Base-by-base conservation (phyloP, 2,329 filamentous ascomycete species). In the Zasmidium cellare region DNA sequence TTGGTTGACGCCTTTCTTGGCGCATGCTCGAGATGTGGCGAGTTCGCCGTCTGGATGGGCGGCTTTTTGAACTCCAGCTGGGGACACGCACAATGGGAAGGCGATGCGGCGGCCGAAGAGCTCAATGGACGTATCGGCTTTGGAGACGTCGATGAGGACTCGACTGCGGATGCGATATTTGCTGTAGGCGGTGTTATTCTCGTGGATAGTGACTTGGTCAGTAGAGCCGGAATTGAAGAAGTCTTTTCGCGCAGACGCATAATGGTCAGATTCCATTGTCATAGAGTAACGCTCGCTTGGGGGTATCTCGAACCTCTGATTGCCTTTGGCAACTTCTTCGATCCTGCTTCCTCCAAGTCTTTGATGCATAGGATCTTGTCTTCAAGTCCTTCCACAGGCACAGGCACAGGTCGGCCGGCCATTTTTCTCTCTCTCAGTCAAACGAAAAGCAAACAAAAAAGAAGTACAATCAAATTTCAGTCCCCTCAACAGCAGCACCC, bases 191-290 rank as follows among this genome's bases (percentile, higher is more conserved):
- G 74, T 74, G 52, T 79, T 74, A 57, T 85, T 85, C 53, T 84
- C 82, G 20, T 70, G 68, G n/a, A 84, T 68, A 14, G 81, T 83
- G 53, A 80, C 71, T 22, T 82, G 72, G 60, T 83, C 81, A 72
- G 83, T 84, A 3, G 82, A 80, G 5, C 82, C 82, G 59, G 80
- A 82, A 65, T 85, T 84, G 68, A 80, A 84, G 70, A 84, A 85
- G 51, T 84, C 82, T 77, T 59, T 23, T n/a, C n/a, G n/a, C n/a
- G n/a, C n/a, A n/a, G 9, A 51, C 28, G 54, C 3, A 3, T 52
- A 31, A 24, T 9, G 23, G 41, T 44, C n/a, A 35, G 60, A 22
- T 19, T 28, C 49, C 5, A 5, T 14, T 19, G 41, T 44, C 3
- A 53, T 22, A 22, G 5, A 11, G 35, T 31, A n/a, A n/a, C n/a